Evolutionary conservation across 768 basidiomycete species (phyloP).

Genomic region (Jaapia argillacea): DNA sequence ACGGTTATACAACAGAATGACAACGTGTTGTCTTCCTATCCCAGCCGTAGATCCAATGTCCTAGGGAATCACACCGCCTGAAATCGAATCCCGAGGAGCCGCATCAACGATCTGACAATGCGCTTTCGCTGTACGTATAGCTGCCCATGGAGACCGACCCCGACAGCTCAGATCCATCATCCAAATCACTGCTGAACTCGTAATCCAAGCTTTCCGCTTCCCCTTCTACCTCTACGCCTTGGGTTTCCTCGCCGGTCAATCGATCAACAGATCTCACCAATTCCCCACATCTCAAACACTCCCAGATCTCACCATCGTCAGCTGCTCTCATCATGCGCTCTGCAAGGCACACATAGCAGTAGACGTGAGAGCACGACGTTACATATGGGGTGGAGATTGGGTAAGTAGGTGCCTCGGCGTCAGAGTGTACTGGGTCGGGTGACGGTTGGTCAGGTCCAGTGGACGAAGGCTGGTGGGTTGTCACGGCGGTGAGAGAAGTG

Average conservation of each 20-base stretch:
- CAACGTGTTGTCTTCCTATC: no score
- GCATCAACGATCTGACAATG: neutral
- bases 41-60: no score
- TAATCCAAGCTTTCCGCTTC: neutral
- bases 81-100: no score
- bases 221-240: neutral
- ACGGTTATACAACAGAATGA: no score
- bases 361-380: constrained; percentile 75
- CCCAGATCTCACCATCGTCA: constrained; percentile 68
- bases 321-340: constrained; percentile 69
- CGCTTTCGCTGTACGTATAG: constrained; percentile 12
- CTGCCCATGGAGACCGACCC: constrained; percentile 30
- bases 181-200: neutral
- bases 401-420: constrained; percentile 38
- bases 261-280: constrained; percentile 57
- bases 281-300: constrained; percentile 73
- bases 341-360: constrained; percentile 91
- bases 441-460: constrained; percentile 12
- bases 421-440: constrained; percentile 15
- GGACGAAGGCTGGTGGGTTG: constrained; percentile 16
- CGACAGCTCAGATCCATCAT: constrained; percentile 49
- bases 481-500: constrained; percentile 19
- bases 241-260: constrained; percentile 15
- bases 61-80: no score
- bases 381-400: constrained; percentile 79